A percentile compares a stretch with the other conserved stretches of the same genome.
phyloP scores from a whole-genome alignment of 371 early-diverging fungal species.

The Zopfochytrium polystomum region DNA sequence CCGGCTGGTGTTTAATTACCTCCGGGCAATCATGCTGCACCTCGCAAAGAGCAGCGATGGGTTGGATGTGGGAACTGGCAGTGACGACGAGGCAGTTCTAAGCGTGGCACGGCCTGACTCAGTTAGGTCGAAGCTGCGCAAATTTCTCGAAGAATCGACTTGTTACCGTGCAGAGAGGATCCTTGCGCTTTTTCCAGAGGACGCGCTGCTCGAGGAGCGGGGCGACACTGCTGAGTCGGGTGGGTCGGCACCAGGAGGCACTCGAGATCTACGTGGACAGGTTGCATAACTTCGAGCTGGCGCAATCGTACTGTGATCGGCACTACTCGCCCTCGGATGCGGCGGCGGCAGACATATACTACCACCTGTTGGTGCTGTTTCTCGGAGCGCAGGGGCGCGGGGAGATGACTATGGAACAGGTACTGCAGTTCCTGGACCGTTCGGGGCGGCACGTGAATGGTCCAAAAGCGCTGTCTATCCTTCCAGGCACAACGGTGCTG shows the following conservation, averaged over 20 bases:
- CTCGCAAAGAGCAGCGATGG: neutral
- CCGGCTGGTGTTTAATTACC: conserved; percentile 67
- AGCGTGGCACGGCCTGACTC: neutral
- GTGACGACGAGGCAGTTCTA: neutral
- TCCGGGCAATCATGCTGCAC: conserved; percentile 52
- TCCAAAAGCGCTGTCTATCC: conserved; percentile 63
- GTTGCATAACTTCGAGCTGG: conserved; percentile 66
- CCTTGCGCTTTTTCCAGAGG: conserved; percentile 69
- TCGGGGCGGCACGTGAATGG: conserved; percentile 51
- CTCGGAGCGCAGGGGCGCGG: too few species aligned
- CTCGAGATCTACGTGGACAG: conserved; percentile 77
- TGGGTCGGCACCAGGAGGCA: conserved; percentile 85
- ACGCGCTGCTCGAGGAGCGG: conserved; percentile 77
- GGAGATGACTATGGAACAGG: too few species aligned
- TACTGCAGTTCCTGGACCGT: conserved; percentile 60
- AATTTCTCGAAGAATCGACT: conserved; percentile 66
- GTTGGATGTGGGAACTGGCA: neutral
- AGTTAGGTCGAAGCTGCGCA: conserved; percentile 15
- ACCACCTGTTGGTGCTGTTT: too few species aligned
- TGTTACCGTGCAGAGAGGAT: conserved; percentile 74
- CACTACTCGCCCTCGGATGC: too few species aligned
- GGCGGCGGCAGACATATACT: too few species aligned
- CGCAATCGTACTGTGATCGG: too few species aligned
- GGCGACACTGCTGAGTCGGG: conserved; percentile 74
- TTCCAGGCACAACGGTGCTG: too few species aligned